These are phyloP conservation scores for Xylogone sp. DNA, from an alignment of 2,329 filamentous ascomycete species.

Conservation along the genomic window DNA sequence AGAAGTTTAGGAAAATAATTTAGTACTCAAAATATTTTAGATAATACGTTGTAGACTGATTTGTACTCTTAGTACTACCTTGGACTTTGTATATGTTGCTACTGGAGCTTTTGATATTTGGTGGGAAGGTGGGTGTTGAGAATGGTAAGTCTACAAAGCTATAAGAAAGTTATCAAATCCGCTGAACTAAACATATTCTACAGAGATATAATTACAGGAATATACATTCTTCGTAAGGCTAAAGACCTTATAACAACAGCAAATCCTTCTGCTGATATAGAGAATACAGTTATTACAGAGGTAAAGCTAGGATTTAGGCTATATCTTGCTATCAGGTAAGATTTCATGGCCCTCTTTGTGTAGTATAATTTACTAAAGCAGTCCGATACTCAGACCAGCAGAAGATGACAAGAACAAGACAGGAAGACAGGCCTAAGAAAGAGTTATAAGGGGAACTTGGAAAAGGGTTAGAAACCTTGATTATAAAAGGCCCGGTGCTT, in stretches of 20 bases:
- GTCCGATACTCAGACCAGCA: constrained; percentile 54
- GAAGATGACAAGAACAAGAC: constrained; percentile 58
- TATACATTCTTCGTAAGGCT: constrained; percentile 69
- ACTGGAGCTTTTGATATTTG: constrained; percentile 76
- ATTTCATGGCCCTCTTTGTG: constrained; percentile 2
- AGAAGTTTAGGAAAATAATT: constrained; percentile 63
- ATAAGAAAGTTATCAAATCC: no score
- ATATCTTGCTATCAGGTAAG: constrained; percentile 65
- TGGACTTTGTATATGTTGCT: constrained; percentile 72
- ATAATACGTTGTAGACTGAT: no score
- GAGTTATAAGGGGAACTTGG: constrained; percentile 71
- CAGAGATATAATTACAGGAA: constrained; percentile 72
- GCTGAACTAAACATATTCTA: no score
- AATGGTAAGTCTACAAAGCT: constrained; percentile 53
- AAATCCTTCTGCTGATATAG: constrained; percentile 60
- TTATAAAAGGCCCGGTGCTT: constrained; percentile 61
- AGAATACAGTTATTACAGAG: constrained; percentile 53
- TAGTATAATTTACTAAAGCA: background rate
- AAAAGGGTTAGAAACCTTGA: constrained; percentile 61
- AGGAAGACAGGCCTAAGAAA: constrained; percentile 63
- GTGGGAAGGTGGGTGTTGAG: constrained; percentile 82
- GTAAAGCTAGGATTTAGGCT: constrained; percentile 62
- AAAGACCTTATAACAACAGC: constrained; percentile 71
- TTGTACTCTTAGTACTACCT: constrained; percentile 69
- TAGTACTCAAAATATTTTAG: no score